Base-by-base conservation (phyloP, 1,284 basidiomycete genomes). In the Sutorius eximius region DNA sequence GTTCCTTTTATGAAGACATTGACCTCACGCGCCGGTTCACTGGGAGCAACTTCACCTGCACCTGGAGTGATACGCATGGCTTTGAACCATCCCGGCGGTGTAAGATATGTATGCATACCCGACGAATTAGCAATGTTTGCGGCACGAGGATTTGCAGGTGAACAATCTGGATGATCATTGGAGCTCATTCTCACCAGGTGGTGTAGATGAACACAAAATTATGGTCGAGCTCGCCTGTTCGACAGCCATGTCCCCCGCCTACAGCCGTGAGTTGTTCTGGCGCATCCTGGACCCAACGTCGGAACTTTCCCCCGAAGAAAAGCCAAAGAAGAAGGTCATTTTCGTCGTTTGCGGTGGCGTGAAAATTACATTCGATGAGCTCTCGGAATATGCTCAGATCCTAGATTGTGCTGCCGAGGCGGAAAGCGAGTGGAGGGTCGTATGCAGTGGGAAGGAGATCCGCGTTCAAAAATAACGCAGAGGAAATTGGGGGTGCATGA, bases 151-250 rank as follows among this genome's bases (percentile, higher is more conserved):
- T 87, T 90, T 61, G 80, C 84, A 60, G 80, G 88, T 87, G 45
- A 58, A 42, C 11, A 4, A 38, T 32, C 36, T 51, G 7, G 16
- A 24, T 24, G 37, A 52, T 53, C 22, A 8, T 42, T 11, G 27
- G 45, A 47, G 29, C 45, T 20, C 51, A 45, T 18, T 47, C 58
- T 52, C 44, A 61, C 61, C 43, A 46, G 12, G 8, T 33, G 29
- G 22, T 36, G 30, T 56, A 89, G 89, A 87, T 55, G 86, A 89
- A 56, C 87, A 91, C 63, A 89, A 89, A 67, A 74, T 83, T 55
- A 71, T 90, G 22, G 80, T 87, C 3, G 87, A 91, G 63, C 74
- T 91, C 29, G 84, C 89, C 0, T 90, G 87, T 61, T 76, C 86
- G 2, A 81, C 85, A 3, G 82, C 88, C 2, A 74, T 91, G 16